These are phyloP conservation scores for Melampsora larici-populina DNA, from an alignment of 1,284 basidiomycete species.

Conservation along the genomic window DNA sequence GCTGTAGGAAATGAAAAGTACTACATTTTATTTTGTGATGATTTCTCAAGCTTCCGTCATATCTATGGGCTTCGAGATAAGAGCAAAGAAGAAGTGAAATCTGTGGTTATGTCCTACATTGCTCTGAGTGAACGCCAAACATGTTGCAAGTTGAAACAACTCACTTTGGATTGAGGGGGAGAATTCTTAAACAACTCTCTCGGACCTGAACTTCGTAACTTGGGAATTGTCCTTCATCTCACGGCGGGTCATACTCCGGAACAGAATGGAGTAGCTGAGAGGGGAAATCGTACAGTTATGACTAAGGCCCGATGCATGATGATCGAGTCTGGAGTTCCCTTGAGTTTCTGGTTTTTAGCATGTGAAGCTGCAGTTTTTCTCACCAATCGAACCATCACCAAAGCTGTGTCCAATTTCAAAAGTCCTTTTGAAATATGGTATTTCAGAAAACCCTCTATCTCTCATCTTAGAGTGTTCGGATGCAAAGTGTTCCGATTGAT, in stretches of 20 bases:
- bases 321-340: slow-evolving; percentile 48
- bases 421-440: neutral
- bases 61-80: no score
- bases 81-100: no score
- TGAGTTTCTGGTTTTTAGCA: slow-evolving; percentile 54
- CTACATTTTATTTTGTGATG: no score
- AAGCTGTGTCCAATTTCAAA: neutral
- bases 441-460: neutral
- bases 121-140: no score
- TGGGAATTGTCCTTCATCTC: slow-evolving; percentile 52
- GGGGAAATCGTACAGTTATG: slow-evolving; percentile 50
- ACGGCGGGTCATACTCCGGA: slow-evolving; percentile 55
- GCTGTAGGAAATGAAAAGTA: no score
- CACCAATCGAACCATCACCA: slow-evolving; percentile 48
- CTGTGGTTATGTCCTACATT: no score
- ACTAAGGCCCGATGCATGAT: slow-evolving; percentile 51
- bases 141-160: neutral
- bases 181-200: slow-evolving; percentile 51
- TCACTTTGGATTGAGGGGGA: slow-evolving; percentile 51
- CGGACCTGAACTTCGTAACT: slow-evolving; percentile 46
- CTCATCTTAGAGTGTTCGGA: neutral
- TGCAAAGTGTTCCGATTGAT: neutral
- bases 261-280: slow-evolving; percentile 52
- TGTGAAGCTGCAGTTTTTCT: slow-evolving; percentile 48
- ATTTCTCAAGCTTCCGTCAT: no score